These are phyloP conservation scores for Suillus alpinus DNA, from an alignment of 768 basidiomycete genomes.

Conservation along the genomic window DNA sequence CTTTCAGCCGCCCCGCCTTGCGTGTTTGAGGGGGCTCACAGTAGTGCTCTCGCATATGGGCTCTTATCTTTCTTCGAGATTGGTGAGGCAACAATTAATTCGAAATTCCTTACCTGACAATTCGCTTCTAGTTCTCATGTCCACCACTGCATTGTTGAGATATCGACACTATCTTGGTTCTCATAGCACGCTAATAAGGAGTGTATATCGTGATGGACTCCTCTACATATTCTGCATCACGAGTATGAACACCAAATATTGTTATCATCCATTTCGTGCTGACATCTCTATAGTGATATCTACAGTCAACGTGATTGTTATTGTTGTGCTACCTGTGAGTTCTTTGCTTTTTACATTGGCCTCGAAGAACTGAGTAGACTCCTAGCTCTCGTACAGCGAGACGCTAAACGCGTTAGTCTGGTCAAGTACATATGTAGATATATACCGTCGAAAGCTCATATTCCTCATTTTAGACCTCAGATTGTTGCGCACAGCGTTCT, in stretches of 20 bases:
- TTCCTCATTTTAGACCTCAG: background rate
- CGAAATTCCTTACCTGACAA: background rate
- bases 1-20: background rate
- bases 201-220: background rate
- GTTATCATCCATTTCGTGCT: background rate
- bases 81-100: background rate
- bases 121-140: background rate
- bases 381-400: background rate
- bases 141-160: background rate
- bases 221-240: background rate
- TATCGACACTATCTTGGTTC: background rate
- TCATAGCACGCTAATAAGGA: background rate
- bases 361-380: background rate
- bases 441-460: background rate
- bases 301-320: background rate
- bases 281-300: background rate
- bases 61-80: slow-evolving; percentile 3
- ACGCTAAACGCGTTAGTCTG: background rate
- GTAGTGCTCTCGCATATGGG: background rate
- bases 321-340: background rate
- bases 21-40: background rate
- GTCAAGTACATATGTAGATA: background rate
- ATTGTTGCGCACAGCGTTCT: slow-evolving; percentile 5
- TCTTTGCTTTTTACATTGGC: background rate
- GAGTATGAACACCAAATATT: background rate